Conservation (phyloP, 371 early-diverging fungal genomes). For the Paraphysoderma sedebokerense region DNA sequence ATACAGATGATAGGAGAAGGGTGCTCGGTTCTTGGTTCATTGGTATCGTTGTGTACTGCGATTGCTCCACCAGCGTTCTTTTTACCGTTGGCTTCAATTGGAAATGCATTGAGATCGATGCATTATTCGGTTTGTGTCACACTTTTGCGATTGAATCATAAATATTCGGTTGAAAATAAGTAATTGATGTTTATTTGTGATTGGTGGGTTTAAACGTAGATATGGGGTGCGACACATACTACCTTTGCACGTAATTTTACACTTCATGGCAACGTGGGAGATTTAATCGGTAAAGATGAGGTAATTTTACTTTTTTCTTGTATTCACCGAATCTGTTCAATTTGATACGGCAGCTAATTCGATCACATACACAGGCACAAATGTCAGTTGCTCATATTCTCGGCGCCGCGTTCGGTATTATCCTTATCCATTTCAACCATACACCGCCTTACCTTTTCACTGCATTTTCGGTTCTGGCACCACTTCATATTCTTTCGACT, state of each 20-base stretch:
- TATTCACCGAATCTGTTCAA: too few relatives aligned
- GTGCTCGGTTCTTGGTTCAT: conserved; percentile 30
- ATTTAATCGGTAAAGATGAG: conserved; percentile 54
- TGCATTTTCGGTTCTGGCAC: conserved; percentile 30
- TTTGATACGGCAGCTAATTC: too few relatives aligned
- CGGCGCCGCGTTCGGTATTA: conserved; percentile 44
- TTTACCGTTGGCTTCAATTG: conserved; percentile 38
- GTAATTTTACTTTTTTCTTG: too few relatives aligned
- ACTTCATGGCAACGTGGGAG: conserved; percentile 41
- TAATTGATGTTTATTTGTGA: too few relatives aligned
- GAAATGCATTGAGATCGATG: conserved; percentile 37
- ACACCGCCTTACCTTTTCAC: conserved; percentile 35
- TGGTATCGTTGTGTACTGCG: conserved; percentile 38
- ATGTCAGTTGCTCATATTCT: conserved; percentile 47
- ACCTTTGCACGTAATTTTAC: conserved; percentile 51
- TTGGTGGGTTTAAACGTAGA: too few relatives aligned
- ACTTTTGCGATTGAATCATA: too few relatives aligned
- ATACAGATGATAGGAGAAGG: conserved; percentile 32
- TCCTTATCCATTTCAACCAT: conserved; percentile 34
- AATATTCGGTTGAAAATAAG: too few relatives aligned
- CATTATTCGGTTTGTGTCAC: too few relatives aligned
- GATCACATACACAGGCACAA: too few relatives aligned
- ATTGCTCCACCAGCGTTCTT: conserved; percentile 29
- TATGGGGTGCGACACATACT: conserved; percentile 53
- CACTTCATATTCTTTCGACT: conserved; percentile 37